Percentiles rank a stretch among this genome's conserved stretches.
Evolutionary conservation across 2,329 filamentous ascomycete genomes (phyloP).

Genomic region (Colletotrichum neosansevieriae): DNA sequence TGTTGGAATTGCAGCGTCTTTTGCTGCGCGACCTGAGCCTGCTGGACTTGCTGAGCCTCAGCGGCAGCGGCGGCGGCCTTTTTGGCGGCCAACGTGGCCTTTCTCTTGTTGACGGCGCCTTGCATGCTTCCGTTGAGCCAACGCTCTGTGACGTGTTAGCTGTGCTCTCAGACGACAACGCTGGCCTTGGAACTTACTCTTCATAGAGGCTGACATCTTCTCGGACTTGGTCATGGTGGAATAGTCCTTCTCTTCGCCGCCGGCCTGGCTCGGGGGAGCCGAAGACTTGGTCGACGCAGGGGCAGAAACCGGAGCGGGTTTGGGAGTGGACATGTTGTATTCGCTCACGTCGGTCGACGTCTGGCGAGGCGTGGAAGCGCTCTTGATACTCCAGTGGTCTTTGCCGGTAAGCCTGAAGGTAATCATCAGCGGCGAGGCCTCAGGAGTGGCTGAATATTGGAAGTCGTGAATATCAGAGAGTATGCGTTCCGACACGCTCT

Average conservation of each 20-base stretch:
- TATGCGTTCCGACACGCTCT: conserved; percentile 21
- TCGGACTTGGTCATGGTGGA: conserved; percentile 73
- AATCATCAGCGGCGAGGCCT: conserved; percentile 19
- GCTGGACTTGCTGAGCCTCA: conserved; percentile 2
- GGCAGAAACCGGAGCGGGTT: conserved; percentile 34
- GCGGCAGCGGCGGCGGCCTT: conserved; percentile 62
- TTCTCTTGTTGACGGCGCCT: conserved; percentile 70
- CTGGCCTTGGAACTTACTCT: conserved; percentile 60
- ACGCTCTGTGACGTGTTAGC: conserved; percentile 58
- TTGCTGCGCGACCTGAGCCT: conserved; percentile 12
- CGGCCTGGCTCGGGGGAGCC: conserved; percentile 38
- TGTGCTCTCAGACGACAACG: neutral
- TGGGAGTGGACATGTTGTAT: conserved; percentile 27
- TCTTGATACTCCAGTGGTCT: conserved; percentile 31
- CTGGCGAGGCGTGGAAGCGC: conserved; percentile 21
- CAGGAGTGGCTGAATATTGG: conserved; percentile 9
- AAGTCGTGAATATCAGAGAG: conserved; percentile 30
- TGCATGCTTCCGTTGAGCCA: conserved; percentile 73
- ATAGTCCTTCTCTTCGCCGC: conserved; percentile 65
- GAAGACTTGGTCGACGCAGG: conserved; percentile 38
- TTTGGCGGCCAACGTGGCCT: conserved; percentile 70
- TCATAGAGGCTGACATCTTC: conserved; percentile 76
- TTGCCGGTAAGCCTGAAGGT: conserved; percentile 36
- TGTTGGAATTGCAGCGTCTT: conserved; percentile 28
- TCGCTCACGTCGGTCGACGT: conserved; percentile 37